phyloP scores from a whole-genome alignment of 148 eudicot species.

The Cornus suecica region DNA sequence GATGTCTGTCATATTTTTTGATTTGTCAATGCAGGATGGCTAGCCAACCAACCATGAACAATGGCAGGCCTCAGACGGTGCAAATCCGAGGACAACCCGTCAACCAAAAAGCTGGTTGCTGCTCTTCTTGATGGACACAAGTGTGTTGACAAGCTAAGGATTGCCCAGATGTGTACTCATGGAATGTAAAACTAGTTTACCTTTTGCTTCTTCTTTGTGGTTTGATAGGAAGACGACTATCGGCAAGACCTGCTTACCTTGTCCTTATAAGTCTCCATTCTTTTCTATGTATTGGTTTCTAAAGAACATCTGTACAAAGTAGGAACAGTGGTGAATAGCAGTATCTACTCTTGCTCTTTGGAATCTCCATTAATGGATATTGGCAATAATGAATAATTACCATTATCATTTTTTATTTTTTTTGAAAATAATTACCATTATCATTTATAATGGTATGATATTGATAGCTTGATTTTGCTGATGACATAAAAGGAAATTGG shows the following conservation, averaged over 20 bases:
- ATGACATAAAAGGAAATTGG: background rate
- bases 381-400: background rate
- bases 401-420: no score
- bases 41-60: conserved; percentile 55
- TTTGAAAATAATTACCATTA: no score
- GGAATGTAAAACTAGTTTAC: conserved; percentile 10
- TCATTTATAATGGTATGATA: no score
- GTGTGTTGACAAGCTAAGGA: background rate
- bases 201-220: background rate
- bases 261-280: background rate
- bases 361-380: background rate
- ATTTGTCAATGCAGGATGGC: conserved; percentile 45
- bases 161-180: background rate
- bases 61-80: conserved; percentile 60
- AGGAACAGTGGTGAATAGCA: conserved; percentile 11
- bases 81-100: conserved; percentile 72
- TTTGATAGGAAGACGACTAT: background rate
- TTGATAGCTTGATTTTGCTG: background rate
- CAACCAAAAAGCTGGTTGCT: conserved; percentile 63
- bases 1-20: background rate
- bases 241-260: background rate
- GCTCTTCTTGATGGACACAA: conserved; percentile 49
- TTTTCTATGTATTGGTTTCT: conserved; percentile 15
- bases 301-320: conserved; percentile 18
- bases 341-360: background rate